Evolutionary conservation across 495 filamentous ascomycete genomes (phyloP), one percentile per base, ranked within the genome.

Genomic region (Penicillium pulvis): DNA sequence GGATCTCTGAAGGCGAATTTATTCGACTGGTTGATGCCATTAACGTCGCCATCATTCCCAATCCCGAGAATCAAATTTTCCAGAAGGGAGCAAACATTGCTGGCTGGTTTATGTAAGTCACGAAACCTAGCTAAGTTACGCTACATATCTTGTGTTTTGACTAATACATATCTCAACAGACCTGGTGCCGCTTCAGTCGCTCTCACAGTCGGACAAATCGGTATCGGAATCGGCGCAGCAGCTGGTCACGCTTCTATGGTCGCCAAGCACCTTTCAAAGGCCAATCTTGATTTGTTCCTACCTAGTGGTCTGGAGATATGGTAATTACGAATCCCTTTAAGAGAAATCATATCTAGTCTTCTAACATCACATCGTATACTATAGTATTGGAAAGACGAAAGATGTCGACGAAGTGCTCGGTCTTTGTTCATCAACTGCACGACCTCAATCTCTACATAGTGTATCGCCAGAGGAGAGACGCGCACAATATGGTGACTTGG

Each of bases 31-130:
- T 51, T 28, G 49, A 51, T 31, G 49, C 49, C 49, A 51, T 51
- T 10, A 51, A 51, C 39, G 49, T 51, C 23, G 49, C 49, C 30
- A 51, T 51, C 6, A 51, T 51, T 36, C 49, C 49, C 31, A 51
- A 39, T 39, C 49, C 49, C 10, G 49, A 51, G 30, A 35, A 51
- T 23, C 49, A 51, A 39, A 51, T 51, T 14, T 51, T 51, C 49
- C 49, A 51, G 26, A 51, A 51, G 17, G 49, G 49, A 1, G 49
- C 49, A 31, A 51, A 51, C 16, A 51, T 51, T 4, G 49, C 49
- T n/a, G 49, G 49, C 12, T 51, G 28, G 28, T 51, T 51, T 31
- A 6, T 51, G 49, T 51, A 17, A 51, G 49, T 51, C 16, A 9
- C 31, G 11, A 17, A 2, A 23, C 1, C 2, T 23, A 23, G 2